These are phyloP conservation scores for Starmera quercuum DNA, from an alignment of 805 yeast genomes.

Conservation along the genomic window DNA sequence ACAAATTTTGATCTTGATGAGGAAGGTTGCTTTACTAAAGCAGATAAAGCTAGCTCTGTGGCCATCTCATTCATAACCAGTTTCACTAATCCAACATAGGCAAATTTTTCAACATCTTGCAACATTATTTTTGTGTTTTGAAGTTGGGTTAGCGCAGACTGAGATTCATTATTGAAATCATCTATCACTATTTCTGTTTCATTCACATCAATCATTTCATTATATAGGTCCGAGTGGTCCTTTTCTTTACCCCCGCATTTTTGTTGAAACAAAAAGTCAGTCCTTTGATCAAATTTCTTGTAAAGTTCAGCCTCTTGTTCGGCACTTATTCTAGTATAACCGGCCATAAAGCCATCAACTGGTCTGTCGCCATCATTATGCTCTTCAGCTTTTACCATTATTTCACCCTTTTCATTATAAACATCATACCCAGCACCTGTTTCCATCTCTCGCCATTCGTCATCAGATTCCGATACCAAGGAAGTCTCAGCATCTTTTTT, in stretches of 20 bases:
- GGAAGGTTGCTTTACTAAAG: slow-evolving; percentile 41
- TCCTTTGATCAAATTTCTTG: slow-evolving; percentile 41
- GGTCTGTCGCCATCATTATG: slow-evolving; percentile 10
- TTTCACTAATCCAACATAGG: slow-evolving; percentile 81
- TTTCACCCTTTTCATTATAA: slow-evolving; percentile 73
- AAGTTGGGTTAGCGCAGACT: slow-evolving; percentile 56
- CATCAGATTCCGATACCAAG: slow-evolving; percentile 29
- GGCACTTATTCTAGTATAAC: slow-evolving; percentile 84
- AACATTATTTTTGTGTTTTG: slow-evolving; percentile 75
- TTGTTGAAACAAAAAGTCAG: slow-evolving; percentile 44
- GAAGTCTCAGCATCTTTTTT: too few species aligned
- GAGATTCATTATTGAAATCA: slow-evolving; percentile 17
- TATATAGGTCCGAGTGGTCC: slow-evolving; percentile 21
- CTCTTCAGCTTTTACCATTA: slow-evolving; percentile 28
- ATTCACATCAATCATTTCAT: slow-evolving; percentile 16
- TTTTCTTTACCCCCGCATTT: slow-evolving; percentile 1
- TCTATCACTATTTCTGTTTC: slow-evolving; percentile 34
- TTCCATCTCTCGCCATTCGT: slow-evolving; percentile 82
- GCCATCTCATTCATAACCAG: slow-evolving; percentile 77
- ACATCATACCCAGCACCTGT: slow-evolving; percentile 70
- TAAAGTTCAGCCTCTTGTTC: slow-evolving; percentile 81
- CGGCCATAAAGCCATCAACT: slow-evolving; percentile 37
- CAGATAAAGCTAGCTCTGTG: slow-evolving; percentile 54
- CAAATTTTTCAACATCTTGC: slow-evolving; percentile 78
- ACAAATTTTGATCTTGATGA: slow-evolving; percentile 39